phyloP scores from a whole-genome alignment of 306 rosid species.

The Pueraria montana region DNA sequence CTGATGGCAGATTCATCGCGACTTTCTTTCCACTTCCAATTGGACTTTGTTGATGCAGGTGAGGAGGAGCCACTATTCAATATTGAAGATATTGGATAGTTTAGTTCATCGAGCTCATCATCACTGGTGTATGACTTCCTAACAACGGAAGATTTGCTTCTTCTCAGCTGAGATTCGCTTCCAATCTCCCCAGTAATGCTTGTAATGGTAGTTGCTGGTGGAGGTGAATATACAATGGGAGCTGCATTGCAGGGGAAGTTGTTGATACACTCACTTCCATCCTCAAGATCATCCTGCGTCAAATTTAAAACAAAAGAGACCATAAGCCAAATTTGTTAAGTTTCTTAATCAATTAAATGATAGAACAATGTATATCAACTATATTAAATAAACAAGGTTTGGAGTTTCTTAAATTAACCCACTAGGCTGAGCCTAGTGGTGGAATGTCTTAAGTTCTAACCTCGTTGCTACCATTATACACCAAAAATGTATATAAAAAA shows the following conservation, averaged over 20 bases:
- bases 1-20: conserved; percentile 63
- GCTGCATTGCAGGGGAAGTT: conserved; percentile 81
- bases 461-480: too few species aligned
- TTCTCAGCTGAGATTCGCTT: conserved; percentile 69
- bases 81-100: conserved; percentile 79
- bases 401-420: too few species aligned
- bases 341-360: conserved; percentile 35
- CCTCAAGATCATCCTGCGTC: conserved; percentile 66
- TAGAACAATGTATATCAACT: too few species aligned
- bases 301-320: conserved; percentile 32
- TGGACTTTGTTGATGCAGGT: conserved; percentile 54
- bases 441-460: too few species aligned
- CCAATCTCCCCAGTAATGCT: conserved; percentile 68
- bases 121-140: conserved; percentile 93
- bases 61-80: conserved; percentile 53
- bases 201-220: conserved; percentile 63
- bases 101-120: conserved; percentile 92
- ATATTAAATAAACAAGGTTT: too few species aligned
- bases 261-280: conserved; percentile 60
- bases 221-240: conserved; percentile 73
- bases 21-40: conserved; percentile 58
- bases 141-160: conserved; percentile 82
- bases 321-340: neutral
- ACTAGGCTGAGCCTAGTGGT: too few species aligned
- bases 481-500: too few species aligned